These are phyloP conservation scores for Corinectria fuckeliana DNA, from an alignment of 2,329 filamentous ascomycete species.

Conservation along the genomic window DNA sequence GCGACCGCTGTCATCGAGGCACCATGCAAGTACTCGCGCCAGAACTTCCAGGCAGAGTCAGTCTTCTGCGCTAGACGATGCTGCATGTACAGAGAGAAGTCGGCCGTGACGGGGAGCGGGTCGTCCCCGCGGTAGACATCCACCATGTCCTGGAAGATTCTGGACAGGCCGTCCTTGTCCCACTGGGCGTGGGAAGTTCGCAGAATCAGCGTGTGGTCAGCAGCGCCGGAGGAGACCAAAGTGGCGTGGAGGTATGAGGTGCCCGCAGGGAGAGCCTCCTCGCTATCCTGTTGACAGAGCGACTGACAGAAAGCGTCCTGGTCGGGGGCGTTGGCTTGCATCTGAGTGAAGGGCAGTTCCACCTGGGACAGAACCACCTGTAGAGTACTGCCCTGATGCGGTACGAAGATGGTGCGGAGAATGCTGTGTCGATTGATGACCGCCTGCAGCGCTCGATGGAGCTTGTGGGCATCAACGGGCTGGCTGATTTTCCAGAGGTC, in stretches of 20 bases:
- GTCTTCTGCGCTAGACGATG: background rate
- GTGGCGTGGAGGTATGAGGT: background rate
- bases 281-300: background rate
- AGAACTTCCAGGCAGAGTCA: background rate
- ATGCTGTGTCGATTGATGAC: background rate
- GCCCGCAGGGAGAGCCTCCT: background rate
- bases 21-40: background rate
- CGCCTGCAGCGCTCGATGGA: background rate
- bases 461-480: background rate
- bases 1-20: background rate
- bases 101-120: background rate
- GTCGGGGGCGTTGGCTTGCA: background rate
- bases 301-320: background rate
- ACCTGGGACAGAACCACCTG: background rate
- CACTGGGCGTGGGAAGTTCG: background rate
- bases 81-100: background rate
- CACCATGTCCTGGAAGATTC: background rate
- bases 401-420: background rate
- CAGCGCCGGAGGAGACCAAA: background rate
- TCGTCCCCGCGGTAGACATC: background rate
- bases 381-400: background rate
- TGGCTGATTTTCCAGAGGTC: background rate
- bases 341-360: background rate
- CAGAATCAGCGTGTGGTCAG: background rate
- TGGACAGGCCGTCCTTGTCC: background rate